A percentile compares a stretch with the other conserved stretches of the same genome.
These are phyloP conservation scores for Turnera subulata DNA, from an alignment of 345 rosid species.

Conservation along the genomic window DNA sequence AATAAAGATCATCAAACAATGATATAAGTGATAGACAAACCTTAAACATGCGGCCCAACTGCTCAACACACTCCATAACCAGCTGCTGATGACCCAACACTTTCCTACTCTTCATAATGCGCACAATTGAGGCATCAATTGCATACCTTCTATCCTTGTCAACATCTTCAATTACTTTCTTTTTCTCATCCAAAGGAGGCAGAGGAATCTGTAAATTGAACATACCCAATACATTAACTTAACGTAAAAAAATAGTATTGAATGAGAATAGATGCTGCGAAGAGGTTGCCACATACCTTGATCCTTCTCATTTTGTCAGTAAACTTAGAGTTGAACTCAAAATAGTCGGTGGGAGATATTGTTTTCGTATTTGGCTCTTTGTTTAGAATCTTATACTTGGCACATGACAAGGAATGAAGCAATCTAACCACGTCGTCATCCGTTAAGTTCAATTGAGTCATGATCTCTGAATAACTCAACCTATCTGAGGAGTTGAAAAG, in stretches of 20 bases:
- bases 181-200: constrained; percentile 35
- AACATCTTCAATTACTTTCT: constrained; percentile 36
- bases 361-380: constrained; percentile 34
- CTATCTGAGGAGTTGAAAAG: constrained; percentile 37
- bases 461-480: constrained; percentile 38
- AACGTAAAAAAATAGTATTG: not conserved
- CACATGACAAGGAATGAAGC: constrained; percentile 43
- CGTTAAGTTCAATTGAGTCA: constrained; percentile 29
- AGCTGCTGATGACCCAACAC: constrained; percentile 39
- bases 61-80: constrained; percentile 35
- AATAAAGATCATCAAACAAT: not conserved
- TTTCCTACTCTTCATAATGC: constrained; percentile 50
- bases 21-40: constrained; percentile 8
- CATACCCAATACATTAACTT: not conserved
- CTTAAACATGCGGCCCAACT: constrained; percentile 35
- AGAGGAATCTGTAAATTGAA: constrained; percentile 33
- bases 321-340: constrained; percentile 36
- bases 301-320: constrained; percentile 41
- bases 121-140: constrained; percentile 42
- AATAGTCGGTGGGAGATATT: constrained; percentile 34
- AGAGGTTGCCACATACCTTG: constrained; percentile 24
- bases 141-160: constrained; percentile 35
- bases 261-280: not conserved
- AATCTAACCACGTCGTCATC: constrained; percentile 33
- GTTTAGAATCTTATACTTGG: constrained; percentile 36